phyloP scores from a whole-genome alignment of 2,329 filamentous ascomycete genomes.

The Plenodomus biglobosus region DNA sequence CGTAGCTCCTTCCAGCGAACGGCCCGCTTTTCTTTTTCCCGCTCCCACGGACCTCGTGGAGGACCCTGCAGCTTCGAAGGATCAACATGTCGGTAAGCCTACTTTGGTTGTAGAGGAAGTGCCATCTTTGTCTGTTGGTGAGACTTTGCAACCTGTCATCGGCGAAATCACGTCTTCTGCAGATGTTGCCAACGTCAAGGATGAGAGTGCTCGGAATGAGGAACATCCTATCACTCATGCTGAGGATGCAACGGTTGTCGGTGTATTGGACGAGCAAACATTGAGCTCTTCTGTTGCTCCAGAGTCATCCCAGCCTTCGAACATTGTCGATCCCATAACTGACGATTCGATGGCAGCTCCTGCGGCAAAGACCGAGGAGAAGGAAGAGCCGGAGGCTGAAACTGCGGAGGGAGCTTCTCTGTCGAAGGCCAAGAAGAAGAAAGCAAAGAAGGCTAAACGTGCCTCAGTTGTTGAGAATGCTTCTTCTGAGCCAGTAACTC shows the following conservation, averaged over 20 bases:
- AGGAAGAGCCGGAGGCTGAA: constrained; percentile 7
- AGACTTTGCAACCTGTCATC: background rate
- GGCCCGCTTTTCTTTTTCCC: background rate
- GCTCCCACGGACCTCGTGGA: constrained; percentile 9
- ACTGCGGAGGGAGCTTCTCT: constrained; percentile 16
- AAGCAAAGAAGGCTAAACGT: constrained; percentile 33
- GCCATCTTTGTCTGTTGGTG: background rate
- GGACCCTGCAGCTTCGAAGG: constrained; percentile 4
- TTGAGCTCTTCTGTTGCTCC: background rate
- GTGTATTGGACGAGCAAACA: background rate
- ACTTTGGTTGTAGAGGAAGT: background rate
- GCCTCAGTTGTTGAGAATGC: constrained; percentile 17
- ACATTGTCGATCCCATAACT: background rate
- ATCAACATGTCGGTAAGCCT: background rate
- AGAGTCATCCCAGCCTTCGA: background rate
- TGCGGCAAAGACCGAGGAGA: background rate
- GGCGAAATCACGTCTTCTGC: background rate
- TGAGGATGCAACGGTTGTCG: background rate
- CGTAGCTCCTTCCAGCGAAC: background rate
- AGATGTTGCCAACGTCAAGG: background rate
- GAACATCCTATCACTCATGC: background rate
- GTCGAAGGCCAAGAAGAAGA: constrained; percentile 34
- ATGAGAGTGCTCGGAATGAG: background rate
- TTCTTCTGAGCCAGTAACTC: constrained; percentile 11
- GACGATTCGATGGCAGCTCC: background rate